Conservation (phyloP, 371 early-diverging fungal genomes). For the Zopfochytrium polystomum region DNA sequence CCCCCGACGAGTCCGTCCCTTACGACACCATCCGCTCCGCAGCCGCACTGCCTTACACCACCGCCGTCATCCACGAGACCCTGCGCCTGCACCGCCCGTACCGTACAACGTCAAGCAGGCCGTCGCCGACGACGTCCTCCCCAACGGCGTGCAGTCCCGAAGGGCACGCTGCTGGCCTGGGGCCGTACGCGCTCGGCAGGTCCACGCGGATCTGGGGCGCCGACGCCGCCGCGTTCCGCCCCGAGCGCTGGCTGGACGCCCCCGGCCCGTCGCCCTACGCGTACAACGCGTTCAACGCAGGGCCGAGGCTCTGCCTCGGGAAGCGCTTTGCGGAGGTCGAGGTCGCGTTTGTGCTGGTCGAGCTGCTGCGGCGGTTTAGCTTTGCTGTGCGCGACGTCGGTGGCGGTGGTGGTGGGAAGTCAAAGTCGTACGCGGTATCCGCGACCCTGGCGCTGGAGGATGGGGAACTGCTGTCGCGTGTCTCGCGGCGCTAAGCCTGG, state of each 20-base stretch:
- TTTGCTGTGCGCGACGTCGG: too few relatives aligned
- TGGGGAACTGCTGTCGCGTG: too few relatives aligned
- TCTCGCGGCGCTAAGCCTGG: too few relatives aligned
- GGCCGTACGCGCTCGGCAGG: slow-evolving; percentile 57
- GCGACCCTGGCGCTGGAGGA: too few relatives aligned
- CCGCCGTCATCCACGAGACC: slow-evolving; percentile 49
- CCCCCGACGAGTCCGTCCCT: slow-evolving; percentile 19
- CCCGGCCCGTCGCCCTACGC: slow-evolving; percentile 23
- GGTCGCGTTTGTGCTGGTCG: slow-evolving; percentile 27
- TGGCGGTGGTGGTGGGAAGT: too few relatives aligned
- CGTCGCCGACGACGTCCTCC: too few relatives aligned
- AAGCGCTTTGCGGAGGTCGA: slow-evolving; percentile 34
- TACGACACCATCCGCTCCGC: slow-evolving; percentile 44
- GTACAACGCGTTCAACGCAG: slow-evolving; percentile 50
- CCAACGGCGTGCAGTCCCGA: slow-evolving; percentile 61
- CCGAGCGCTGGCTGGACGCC: slow-evolving; percentile 57
- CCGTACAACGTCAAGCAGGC: slow-evolving; percentile 65
- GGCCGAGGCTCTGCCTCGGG: slow-evolving; percentile 66
- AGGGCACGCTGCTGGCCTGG: slow-evolving; percentile 54
- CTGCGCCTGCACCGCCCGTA: slow-evolving; percentile 70
- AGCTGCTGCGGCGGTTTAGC: too few relatives aligned
- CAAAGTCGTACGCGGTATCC: too few relatives aligned
- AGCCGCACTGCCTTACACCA: slow-evolving; percentile 39
- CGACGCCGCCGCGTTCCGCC: slow-evolving; percentile 57
- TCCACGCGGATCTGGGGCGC: slow-evolving; percentile 56